Evolutionary conservation across 768 basidiomycete genomes (phyloP), one percentile per base, ranked within the genome.

Genomic region (Collybia sp.): DNA sequence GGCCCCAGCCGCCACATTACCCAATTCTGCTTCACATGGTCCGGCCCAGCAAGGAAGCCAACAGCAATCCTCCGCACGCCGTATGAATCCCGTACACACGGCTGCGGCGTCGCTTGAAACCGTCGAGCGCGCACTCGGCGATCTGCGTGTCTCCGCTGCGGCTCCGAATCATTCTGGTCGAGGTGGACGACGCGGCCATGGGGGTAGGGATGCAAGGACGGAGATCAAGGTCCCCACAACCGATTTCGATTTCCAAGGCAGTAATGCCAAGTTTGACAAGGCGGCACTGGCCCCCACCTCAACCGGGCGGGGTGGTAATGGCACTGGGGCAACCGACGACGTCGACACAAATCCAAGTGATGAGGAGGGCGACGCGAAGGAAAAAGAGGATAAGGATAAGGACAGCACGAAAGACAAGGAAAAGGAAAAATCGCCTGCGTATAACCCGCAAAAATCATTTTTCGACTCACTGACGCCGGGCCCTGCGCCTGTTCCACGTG

Each of bases 181-280:
- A 6, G 50, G 57, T 13, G 60, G 57, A 6, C 53, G 58, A 0
- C 59, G 63, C 19, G 58, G 65, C n/a, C 58, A 58, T 6, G 56
- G 59, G 17, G 52, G 44, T 9, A 31, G 43, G 13, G 45, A 43
- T 1, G 43, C 46, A 2, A 31, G 33, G 9, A 44, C 41, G 45
- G 65, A 65, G 34, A 76, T 89, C 46, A 82, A 82, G 42, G 85
- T 92, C 0, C 90, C 89, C 0, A 60, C 71, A 1, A 82, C 81
- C 0, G 90, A 92, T 60, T 93, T 92, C 58, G 90, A 93, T 67
- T 93, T 93, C 61, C 69, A 77, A 60, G 74, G 73, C 46, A 77
- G 79, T 45, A 93, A 92, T 53, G 84, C 85, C 2, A 80, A 80
- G 43, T 93, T 93, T 54, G 87, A 91, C 67, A 91, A 92, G 62